phyloP scores from a whole-genome alignment of 2,329 filamentous ascomycete species.

The Basipetospora sp. region DNA sequence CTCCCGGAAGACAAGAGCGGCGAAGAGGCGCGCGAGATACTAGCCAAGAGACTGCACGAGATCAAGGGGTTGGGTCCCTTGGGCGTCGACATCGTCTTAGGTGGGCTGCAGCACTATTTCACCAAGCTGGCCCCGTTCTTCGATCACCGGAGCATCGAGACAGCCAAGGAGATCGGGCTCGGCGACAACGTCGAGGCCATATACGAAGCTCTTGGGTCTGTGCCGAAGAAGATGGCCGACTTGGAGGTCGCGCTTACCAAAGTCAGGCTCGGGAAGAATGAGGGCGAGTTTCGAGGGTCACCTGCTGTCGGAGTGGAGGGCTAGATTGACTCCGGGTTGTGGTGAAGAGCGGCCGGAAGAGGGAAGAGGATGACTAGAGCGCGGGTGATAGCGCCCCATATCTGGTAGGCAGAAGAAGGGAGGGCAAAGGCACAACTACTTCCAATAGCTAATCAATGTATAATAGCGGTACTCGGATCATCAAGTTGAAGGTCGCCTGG shows the following conservation, averaged over 20 bases:
- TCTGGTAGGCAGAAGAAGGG: too few species aligned
- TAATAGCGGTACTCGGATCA: too few species aligned
- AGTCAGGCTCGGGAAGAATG: conserved; percentile 3
- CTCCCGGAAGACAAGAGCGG: not conserved
- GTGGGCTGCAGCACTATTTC: conserved; percentile 1
- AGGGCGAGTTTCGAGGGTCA: conserved; percentile 3
- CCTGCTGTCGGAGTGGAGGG: too few species aligned
- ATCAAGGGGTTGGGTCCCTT: conserved; percentile 3
- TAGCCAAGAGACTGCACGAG: not conserved
- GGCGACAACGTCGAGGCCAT: conserved; percentile 2
- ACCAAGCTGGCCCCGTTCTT: conserved; percentile 2
- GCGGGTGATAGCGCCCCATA: too few species aligned
- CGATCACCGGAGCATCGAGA: not conserved
- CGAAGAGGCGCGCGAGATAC: not conserved
- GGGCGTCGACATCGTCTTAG: conserved; percentile 3
- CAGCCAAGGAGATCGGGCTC: conserved; percentile 1
- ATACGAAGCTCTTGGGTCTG: not conserved
- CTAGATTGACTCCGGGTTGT: too few species aligned
- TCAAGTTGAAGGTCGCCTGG: too few species aligned
- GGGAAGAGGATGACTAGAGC: too few species aligned
- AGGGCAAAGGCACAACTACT: too few species aligned
- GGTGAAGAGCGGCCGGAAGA: too few species aligned
- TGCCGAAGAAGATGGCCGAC: not conserved
- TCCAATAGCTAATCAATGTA: too few species aligned
- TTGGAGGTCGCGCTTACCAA: conserved; percentile 2